These are phyloP conservation scores for Trematosphaeria pertusa DNA, from an alignment of 2,329 filamentous ascomycete species.

Conservation along the genomic window DNA sequence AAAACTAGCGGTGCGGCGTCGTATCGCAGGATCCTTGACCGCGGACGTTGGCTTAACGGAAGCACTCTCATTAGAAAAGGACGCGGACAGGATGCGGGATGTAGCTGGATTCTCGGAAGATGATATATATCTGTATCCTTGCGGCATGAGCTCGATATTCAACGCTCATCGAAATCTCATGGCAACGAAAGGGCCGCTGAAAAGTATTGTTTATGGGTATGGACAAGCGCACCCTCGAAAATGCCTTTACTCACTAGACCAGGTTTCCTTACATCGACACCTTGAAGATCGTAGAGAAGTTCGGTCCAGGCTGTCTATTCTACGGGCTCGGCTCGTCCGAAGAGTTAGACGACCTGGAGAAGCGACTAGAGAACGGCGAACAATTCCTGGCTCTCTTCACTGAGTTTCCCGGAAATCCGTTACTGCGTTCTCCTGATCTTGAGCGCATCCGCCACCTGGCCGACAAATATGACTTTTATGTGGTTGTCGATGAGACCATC, in stretches of 20 bases:
- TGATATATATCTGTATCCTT: slow-evolving; percentile 88
- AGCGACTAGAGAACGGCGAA: slow-evolving; percentile 73
- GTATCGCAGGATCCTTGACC: slow-evolving; percentile 86
- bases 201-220: slow-evolving; percentile 84
- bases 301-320: slow-evolving; percentile 86
- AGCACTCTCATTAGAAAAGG: slow-evolving; percentile 60
- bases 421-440: slow-evolving; percentile 85
- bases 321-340: slow-evolving; percentile 80
- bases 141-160: slow-evolving; percentile 95
- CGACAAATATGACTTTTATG: slow-evolving; percentile 82
- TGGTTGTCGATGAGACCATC: slow-evolving; percentile 95
- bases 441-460: slow-evolving; percentile 80
- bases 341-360: slow-evolving; percentile 85
- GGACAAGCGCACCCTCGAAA: slow-evolving; percentile 2
- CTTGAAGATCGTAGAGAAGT: slow-evolving; percentile 92
- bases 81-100: slow-evolving; percentile 46
- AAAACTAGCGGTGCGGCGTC: slow-evolving; percentile 81
- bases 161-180: slow-evolving; percentile 80
- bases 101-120: slow-evolving; percentile 75
- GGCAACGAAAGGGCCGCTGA: slow-evolving; percentile 65
- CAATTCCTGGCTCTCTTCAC: slow-evolving; percentile 85
- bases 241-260: slow-evolving; percentile 7
- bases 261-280: slow-evolving; percentile 96
- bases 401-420: slow-evolving; percentile 93
- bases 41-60: slow-evolving; percentile 72